Base-by-base conservation (phyloP, 441 rosid species). In the Capsella rubella region DNA sequence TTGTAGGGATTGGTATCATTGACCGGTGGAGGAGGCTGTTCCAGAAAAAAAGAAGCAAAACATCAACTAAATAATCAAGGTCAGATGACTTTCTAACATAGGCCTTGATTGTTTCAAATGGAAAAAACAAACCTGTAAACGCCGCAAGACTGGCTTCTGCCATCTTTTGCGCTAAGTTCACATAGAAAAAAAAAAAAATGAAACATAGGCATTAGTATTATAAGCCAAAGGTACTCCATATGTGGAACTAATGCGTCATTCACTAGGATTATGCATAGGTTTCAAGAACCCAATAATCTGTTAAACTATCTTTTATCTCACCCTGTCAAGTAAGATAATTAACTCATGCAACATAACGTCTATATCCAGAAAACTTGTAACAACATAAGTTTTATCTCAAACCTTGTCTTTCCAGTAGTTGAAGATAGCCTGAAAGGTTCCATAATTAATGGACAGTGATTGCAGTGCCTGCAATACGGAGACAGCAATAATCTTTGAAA, bases 401-500 rank as follows among this genome's bases (percentile, higher is more conserved):
- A 93, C 99, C 99, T 95, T 95, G 10, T 93, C 88, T 82, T 86
- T 93, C 99, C 99, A 95, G 72, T 87, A 95, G 84, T 71, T 79
- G 83, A 80, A 95, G 66, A 92, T 90, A 63, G 88, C 83, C 77
- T 91, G 93, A 61, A 90, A 83, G 59, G 87, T 84, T 32, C 86
- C 86, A 87, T 83, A 80, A 78, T 78, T 83, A 71, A 84, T 76
- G 60, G 87, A 82, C 69, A 84, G 82, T 71, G 88, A 84, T 79
- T 89, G 97, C 82, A 93, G 57, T 42, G 90, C 96, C 99, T 95
- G 72, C 59, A 69, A 79, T 64, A 63, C 52, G 49, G 79, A 77
- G 67, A 27, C 56, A 71, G 62, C 13, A 66, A 73, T 15, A 74
- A 27, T 14, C 9, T 42, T 12, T 32, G 8, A 43, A 51, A 43